Evolutionary conservation across 768 basidiomycete species (phyloP).

Genomic region (Lanmaoa pseudosensibilis): DNA sequence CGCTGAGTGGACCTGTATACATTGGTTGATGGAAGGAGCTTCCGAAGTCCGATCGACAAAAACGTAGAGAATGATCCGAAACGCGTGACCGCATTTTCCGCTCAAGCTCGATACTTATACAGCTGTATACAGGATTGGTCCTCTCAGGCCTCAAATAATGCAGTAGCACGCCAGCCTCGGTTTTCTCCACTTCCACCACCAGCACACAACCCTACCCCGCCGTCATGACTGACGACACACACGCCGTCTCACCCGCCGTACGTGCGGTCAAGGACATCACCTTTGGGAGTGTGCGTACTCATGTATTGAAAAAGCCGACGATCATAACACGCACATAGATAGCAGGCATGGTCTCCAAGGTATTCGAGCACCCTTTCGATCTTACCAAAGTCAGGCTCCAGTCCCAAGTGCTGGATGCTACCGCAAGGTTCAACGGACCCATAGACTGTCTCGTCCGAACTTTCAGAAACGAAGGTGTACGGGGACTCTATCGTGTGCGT

Average conservation of each 20-base stretch:
- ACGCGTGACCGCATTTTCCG: conserved; percentile 13
- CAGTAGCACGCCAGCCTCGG: conserved; percentile 17
- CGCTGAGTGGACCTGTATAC: no score
- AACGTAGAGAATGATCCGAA: conserved; percentile 1
- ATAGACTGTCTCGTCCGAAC: conserved; percentile 85
- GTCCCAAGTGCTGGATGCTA: conserved; percentile 76
- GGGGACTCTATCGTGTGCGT: conserved; percentile 85
- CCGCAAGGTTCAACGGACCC: conserved; percentile 76
- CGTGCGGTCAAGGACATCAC: conserved; percentile 47
- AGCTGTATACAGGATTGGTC: conserved; percentile 27
- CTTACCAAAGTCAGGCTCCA: conserved; percentile 94
- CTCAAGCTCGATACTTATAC: conserved; percentile 20
- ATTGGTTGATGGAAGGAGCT: neutral
- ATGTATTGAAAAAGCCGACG: neutral
- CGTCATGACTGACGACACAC: conserved; percentile 24
- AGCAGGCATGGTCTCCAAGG: conserved; percentile 82
- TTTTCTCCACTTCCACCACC: neutral
- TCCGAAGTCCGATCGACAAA: conserved; percentile 14
- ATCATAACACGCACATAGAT: conserved; percentile 41
- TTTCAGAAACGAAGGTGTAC: conserved; percentile 75
- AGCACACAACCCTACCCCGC: neutral
- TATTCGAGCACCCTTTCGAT: conserved; percentile 95
- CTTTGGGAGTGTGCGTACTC: conserved; percentile 54
- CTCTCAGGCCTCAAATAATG: conserved; percentile 24
- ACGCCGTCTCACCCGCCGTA: conserved; percentile 14